Base-by-base conservation (phyloP, 2,329 filamentous ascomycete species). In the Eurotiales sp. region DNA sequence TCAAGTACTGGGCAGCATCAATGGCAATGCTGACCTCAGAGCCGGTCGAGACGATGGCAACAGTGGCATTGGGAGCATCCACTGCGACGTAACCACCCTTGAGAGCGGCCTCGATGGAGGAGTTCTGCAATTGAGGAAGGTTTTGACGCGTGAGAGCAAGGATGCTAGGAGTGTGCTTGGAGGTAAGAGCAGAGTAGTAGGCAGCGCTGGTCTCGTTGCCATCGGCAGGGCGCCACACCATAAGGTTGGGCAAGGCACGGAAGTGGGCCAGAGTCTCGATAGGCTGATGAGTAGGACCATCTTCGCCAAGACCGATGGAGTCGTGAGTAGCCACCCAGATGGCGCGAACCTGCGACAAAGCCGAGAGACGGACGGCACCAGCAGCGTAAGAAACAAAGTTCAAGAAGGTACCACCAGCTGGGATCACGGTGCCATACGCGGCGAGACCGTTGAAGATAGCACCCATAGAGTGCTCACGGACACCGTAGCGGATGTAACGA, bases 341-440 rank as follows among this genome's bases (percentile, higher is more conserved):
- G 70, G 84, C 81, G 65, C 92, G 92, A 72, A 91, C 82, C 74
- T 88, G 91, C 42, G 91, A 95, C 62, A 99, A 83, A 36, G 93
- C 85, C 32, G 91, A 96, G 56, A 99, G 85, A 76, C 93, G 92
- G 70, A 97, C 87, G 65, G 93, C 86, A 75, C 93, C 93, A 60
- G 93, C 90, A 62, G 89, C 92, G 73, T 99, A 99, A 22, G 92
- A 97, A 62, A 97, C 90, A 74, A 99, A 99, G 87, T 97, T 99
- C 63, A 99, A 81, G 86, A 99, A 99, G 66, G 93, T 97, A 76
- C 93, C 93, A 61, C 85, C 85, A 63, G 91, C 95, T 62, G 93
- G 93, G 69, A 99, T 86, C 68, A 96, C 80, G 67, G 90, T 95
- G 64, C 93, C 93, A 75, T 97, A 99, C 58, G 91, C 93, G 59